phyloP scores from a whole-genome alignment of 441 rosid genomes.

The Populus hybrid region DNA sequence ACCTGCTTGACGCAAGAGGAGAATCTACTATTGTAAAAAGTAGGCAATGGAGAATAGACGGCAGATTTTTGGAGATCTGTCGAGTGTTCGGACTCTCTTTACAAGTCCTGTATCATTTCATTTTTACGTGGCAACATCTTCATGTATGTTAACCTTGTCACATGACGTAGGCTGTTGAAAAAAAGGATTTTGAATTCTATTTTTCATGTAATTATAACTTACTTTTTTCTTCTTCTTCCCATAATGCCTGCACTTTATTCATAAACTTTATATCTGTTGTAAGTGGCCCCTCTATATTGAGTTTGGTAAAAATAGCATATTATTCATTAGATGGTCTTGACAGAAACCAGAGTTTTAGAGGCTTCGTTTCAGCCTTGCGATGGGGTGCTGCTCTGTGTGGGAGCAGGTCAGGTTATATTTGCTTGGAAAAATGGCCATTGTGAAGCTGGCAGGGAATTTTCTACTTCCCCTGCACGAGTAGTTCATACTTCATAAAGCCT shows the following conservation, averaged over 20 bases:
- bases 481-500: not conserved
- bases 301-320: not conserved
- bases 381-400: not conserved
- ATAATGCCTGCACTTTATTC: not conserved
- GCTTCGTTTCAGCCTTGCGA: not conserved
- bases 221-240: not conserved
- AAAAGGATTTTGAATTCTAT: conserved; percentile 17
- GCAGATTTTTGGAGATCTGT: not conserved
- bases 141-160: conserved; percentile 5
- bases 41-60: conserved; percentile 9
- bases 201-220: conserved; percentile 21
- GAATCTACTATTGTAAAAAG: not conserved
- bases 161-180: conserved; percentile 10
- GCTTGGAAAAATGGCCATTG: not conserved
- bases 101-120: conserved; percentile 22
- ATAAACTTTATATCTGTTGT: conserved; percentile 6
- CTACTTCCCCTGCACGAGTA: not conserved
- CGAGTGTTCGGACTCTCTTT: conserved; percentile 5
- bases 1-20: not conserved
- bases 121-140: conserved; percentile 23
- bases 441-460: not conserved
- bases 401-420: not conserved
- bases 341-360: not conserved
- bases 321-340: too few species aligned
- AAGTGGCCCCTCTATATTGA: not conserved